phyloP scores from a whole-genome alignment of 176 grass and related monocot genomes.

The Leersia perrieri region DNA sequence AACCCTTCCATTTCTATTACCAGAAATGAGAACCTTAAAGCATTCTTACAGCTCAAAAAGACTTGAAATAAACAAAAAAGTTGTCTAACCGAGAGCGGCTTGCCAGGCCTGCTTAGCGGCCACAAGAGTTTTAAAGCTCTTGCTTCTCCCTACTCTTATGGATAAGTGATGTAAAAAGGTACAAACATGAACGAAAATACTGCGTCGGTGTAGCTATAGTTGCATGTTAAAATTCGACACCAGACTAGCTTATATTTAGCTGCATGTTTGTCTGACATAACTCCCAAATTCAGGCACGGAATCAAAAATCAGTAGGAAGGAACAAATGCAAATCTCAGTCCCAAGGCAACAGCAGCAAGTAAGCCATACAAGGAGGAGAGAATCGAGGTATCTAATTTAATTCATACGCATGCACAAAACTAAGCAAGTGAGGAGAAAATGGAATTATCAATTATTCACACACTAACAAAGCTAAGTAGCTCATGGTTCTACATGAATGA shows the following conservation, averaged over 20 bases:
- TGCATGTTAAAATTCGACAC: neutral
- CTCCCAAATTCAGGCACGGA: neutral
- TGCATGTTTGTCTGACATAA: neutral
- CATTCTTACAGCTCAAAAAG: too few relatives aligned
- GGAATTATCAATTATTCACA: neutral
- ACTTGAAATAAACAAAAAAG: too few relatives aligned
- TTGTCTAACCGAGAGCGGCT: too few relatives aligned
- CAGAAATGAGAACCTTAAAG: too few relatives aligned
- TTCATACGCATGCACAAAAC: too few relatives aligned
- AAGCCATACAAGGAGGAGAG: neutral
- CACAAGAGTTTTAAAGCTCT: too few relatives aligned
- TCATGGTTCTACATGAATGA: neutral
- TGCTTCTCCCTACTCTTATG: neutral
- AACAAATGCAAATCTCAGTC: neutral
- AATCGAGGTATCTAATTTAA: neutral
- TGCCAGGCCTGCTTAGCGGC: too few relatives aligned
- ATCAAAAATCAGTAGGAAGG: neutral
- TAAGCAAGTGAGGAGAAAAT: neutral
- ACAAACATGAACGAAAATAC: neutral
- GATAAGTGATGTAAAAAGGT: neutral
- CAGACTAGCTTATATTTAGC: neutral
- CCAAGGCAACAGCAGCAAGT: neutral
- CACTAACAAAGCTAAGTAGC: neutral
- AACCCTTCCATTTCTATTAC: too few relatives aligned
- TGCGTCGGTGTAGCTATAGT: neutral